Conservation (phyloP, 495 filamentous ascomycete genomes). For the Hypoxylon subgilvum region DNA sequence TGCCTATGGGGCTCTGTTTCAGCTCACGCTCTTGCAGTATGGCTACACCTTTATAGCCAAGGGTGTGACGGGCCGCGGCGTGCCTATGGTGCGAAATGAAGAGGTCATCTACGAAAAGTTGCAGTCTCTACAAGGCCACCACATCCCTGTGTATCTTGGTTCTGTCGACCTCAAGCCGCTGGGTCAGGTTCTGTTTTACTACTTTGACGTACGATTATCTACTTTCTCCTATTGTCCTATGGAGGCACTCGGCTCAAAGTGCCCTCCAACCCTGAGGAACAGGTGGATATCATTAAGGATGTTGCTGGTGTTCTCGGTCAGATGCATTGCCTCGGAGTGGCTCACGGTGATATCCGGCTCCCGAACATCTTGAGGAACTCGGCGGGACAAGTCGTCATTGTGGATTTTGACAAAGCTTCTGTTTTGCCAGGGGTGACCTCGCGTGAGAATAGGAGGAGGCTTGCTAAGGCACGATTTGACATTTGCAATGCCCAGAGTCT, state of each 20-base stretch:
- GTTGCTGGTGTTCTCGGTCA: constrained; percentile 9
- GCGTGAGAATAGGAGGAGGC: too few relatives aligned
- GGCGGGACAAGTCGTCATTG: too few relatives aligned
- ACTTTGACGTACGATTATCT: constrained; percentile 49
- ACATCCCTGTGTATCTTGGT: constrained; percentile 52
- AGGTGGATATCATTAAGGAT: too few relatives aligned
- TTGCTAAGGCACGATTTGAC: too few relatives aligned
- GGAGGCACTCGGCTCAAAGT: constrained; percentile 29
- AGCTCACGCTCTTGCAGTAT: constrained; percentile 46
- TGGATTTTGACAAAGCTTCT: too few relatives aligned
- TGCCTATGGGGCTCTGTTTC: constrained; percentile 47
- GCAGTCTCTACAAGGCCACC: constrained; percentile 43
- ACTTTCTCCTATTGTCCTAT: constrained; percentile 57
- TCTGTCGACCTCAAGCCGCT: constrained; percentile 47
- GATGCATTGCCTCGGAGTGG: constrained; percentile 29
- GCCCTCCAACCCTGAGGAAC: too few relatives aligned
- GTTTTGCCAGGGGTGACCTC: too few relatives aligned
- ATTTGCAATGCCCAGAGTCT: too few relatives aligned
- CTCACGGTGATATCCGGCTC: constrained; percentile 29
- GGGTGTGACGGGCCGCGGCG: constrained; percentile 46
- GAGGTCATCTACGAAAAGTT: constrained; percentile 48
- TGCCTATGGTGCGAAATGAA: constrained; percentile 49
- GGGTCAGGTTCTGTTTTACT: constrained; percentile 44
- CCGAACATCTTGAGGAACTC: constrained; percentile 26
- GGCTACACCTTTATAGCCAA: constrained; percentile 59